Base-by-base conservation (phyloP, 352 stramenopile species). In the Globisporangium ultimum region DNA sequence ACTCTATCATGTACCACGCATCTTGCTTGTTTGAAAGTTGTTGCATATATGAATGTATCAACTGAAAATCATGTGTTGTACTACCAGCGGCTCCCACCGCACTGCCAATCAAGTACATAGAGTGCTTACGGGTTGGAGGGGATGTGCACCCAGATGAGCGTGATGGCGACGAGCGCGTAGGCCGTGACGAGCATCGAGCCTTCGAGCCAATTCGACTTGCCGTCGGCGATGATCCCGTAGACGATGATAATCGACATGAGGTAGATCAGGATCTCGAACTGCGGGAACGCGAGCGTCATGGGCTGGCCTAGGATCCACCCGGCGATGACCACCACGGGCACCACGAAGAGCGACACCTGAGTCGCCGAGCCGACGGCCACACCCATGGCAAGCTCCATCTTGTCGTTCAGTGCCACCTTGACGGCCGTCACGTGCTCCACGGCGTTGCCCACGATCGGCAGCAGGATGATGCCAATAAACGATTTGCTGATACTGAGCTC, bases 311-410 rank as follows among this genome's bases (percentile, higher is more conserved):
- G 87, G 21, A 72, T 69, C 97, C 97, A 99, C 57, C 97, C 97
- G 17, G 96, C 83, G 28, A 99, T 63, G 34, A 98, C 94, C 18
- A 97, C 91, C 2, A 98, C 76, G 5, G 97, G 97, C 36, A 98
- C 88, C 21, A 99, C 96, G 70, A 99, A 99, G 42, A 99, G 84
- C 47, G 95, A 97, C 22, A 99, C 96, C 63, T 99, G 97, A 13
- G 96, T 98, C 20, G 91, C 95, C 0, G 91, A 98, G 22, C 97
- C 97, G n/a, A 99, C 83, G n/a, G 97, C 96, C 28, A 99, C 95
- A 53, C 96, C 97, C 80, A 99, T 97, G 6, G 96, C 90, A 12
- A 99, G 81, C 84, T 99, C 96, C 96, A 99, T 98, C 76, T 98
- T 99, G 72, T 98, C 87, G 72, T 98, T 98, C 59, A 98, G 89